Conservation (phyloP, 208 protist genomes). For the Trichomonas vaginalis region DNA sequence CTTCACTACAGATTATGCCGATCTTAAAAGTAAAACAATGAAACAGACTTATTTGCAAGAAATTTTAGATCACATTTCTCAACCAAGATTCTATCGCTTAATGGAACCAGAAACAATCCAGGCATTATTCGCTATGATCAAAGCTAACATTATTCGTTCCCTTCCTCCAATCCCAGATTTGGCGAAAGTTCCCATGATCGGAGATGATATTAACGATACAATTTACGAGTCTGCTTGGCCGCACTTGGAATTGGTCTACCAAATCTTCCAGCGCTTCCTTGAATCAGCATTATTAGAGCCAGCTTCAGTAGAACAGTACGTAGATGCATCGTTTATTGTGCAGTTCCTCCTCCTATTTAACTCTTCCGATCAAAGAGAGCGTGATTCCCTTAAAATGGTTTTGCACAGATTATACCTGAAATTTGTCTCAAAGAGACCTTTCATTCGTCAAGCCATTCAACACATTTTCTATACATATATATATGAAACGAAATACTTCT, state of each 20-base stretch:
- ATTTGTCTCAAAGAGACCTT: not conserved
- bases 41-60: not conserved
- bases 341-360: constrained; percentile 4
- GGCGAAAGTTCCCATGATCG: not conserved
- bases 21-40: not conserved
- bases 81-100: not conserved
- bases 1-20: not conserved
- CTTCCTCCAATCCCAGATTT: not conserved
- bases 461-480: not conserved
- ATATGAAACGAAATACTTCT: not conserved
- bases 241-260: not conserved
- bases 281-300: not conserved
- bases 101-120: not conserved
- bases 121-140: not conserved
- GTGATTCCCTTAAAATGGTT: constrained; percentile 1
- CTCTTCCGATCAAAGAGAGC: not conserved
- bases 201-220: constrained; percentile 11
- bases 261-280: constrained; percentile 16
- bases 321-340: not conserved
- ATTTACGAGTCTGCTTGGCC: constrained; percentile 17
- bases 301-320: not conserved
- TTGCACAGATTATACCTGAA: not conserved
- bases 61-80: constrained; percentile 14
- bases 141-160: not conserved
- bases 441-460: constrained; percentile 18